Base-by-base conservation (phyloP, 2,329 filamentous ascomycete species). In the Aspergillus sp. region DNA sequence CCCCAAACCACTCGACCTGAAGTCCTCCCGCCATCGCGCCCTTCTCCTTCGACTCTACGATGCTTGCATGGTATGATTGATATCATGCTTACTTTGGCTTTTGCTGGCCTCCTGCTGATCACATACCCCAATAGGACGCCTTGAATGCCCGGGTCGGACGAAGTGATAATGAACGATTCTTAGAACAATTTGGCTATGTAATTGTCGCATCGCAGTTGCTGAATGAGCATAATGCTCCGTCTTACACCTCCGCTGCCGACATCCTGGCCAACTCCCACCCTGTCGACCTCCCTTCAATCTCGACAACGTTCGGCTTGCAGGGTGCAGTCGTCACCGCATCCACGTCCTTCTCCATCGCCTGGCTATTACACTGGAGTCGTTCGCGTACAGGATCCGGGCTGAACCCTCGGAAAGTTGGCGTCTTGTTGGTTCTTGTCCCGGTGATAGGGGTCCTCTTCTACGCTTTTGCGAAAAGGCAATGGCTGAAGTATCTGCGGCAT, bases 101-200 rank as follows among this genome's bases (percentile, higher is more conserved):
- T 40, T 9, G n/a, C 17, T 11, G 11, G 19, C 20, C 22, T 42
- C 8, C 8, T 8, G 24, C 50, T 52, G 41, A 52, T 32, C n/a
- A 43, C 11, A 16, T 6, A 14, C n/a, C 24, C 45, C 8, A 40
- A 7, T 55, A 73, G 70, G 65, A 65, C 11, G 64, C 64, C 10
- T 50, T 73, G 56, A 72, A 69, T 57, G 63, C 64, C 36, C 68
- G 58, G 55, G 81, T 95, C 57, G 86, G 89, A 50, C 81, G 86
- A 59, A 84, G 83, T 61, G 91, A 95, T 62, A 95, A 92, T 67
- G 82, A 87, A 60, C 86, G 86, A 60, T 96, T 96, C 65, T 80
- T 96, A 53, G 92, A 96, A 72, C 88, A 91, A 66, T 96, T 96
- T 65, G 88, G 92, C 58, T 96, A 96, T 73, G 88, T 89, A 19